Evolutionary conservation across 768 basidiomycete species (phyloP), one percentile per base, ranked within the genome.

Genomic region (Lenzites betulinus): DNA sequence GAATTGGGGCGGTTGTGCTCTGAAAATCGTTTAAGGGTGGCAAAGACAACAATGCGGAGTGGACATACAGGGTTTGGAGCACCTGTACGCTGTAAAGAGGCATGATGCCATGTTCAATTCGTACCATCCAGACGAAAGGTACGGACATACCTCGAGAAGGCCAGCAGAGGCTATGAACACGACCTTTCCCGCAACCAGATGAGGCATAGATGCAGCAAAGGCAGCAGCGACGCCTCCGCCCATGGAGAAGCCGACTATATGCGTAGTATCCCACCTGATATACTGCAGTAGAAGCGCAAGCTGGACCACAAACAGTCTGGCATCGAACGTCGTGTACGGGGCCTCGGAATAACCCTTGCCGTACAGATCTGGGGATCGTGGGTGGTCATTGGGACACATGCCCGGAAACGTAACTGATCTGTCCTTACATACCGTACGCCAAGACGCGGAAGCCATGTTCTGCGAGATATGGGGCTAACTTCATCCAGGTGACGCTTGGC

Each of bases 271-370:
- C 90, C 91, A 93, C 58, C 76, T 79, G 39, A 93, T 69, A 62
- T 91, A 84, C 63, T 93, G 92, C 82, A 93, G 81, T 49, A 93
- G 80, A 7, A 92, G 81, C 0, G 92, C 91, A 16, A 93, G 86
- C 67, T 93, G 90, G 0, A 82, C 83, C 0, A 84, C 83, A 68
- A 87, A 88, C 3, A 93, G 74, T 3, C 77, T 75, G 1, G 83
- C 73, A 62, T 88, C 79, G 69, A 89, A 89, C 3, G 79, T 79
- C 13, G 80, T 83, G 23, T 84, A 78, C 0, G 91, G 90, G 1
- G 90, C 89, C 55, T 90, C 90, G 1, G 89, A 89, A 71, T 92
- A 93, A 5, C 91, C 91, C 50, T 92, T 81, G 16, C 91, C 92
- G 62, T 89, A 92, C n/a, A 91, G 75, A 73, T 93, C 91, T 91